Base-by-base conservation (phyloP, 2,329 filamentous ascomycete species). In the Paraphaeosphaeria sporulosa region DNA sequence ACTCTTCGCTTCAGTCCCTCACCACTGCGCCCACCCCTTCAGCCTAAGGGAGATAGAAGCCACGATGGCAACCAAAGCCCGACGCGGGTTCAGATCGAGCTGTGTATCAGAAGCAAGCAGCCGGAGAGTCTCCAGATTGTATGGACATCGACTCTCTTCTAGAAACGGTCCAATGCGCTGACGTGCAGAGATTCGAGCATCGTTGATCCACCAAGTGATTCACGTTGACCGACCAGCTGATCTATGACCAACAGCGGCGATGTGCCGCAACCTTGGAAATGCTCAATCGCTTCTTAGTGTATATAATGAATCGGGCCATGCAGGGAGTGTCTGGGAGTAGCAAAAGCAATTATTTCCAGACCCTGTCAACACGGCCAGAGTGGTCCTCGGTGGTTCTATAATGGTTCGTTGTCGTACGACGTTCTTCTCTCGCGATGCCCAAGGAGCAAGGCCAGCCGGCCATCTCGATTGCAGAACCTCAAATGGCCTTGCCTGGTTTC, bases 331-430 rank as follows among this genome's bases (percentile, higher is more conserved):
- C 21, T 21, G 23, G 50, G 12, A 27, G 23, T 7, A 12, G 13
- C 15, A 55, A 46, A 55, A 46, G 52, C 40, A 55, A 55, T n/a
- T 38, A 47, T 21, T 36, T 15, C 17, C 3, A 32, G n/a, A 12
- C 19, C 42, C 42, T 36, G 23, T 46, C 42, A 27, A 25, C 19
- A 38, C 9, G 19, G 42, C 52, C 12, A 27, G 42, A n/a, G 6
- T 23, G 10, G 10, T 34, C 51, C 32, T 25, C 42, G 27, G 10
- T 47, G 10, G 13, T n/a, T 55, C 30, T 19, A 38, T 7, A n/a
- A 38, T 55, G 40, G 40, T 38, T 36, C 52, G 27, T 19, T 15
- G 42, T 55, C 52, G 52, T 55, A 55, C 42, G 42, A 55, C 44
- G 4, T 46, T 25, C 13, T n/a, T 25, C 30, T 27, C n/a, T 17